Evolutionary conservation across 768 basidiomycete species (phyloP), one percentile per base, ranked within the genome.

Genomic region (Lentinula edodes): DNA sequence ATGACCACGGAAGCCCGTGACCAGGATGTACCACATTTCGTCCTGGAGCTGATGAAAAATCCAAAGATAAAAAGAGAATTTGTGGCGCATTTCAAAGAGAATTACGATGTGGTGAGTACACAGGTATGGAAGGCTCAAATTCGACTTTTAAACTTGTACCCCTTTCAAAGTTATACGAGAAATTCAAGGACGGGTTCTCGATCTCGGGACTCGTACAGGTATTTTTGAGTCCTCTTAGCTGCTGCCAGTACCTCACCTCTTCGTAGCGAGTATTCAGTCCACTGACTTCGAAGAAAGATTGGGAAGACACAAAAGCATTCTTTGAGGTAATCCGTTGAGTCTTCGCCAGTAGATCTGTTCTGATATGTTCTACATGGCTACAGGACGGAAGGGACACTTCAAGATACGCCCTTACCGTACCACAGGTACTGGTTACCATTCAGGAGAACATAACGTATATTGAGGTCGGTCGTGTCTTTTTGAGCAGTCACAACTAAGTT

Each of bases 361-460:
- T 42, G 23, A 23, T 28, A 13, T 28, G n/a, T n/a, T 32, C 13
- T 7, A 13, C 9, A 2, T 46, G 3, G 34, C 56, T 56, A 6
- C 52, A 88, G 85, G 78, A 78, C 69, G 53, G 38, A 38, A 88
- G 85, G 73, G 85, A 91, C 71, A 84, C 79, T 6, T 84, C 86
- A 57, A 89, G 87, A 72, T 91, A 84, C 74, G 75, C 79, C 66
- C 76, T 88, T 70, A 75, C 79, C 2, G 75, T 93, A 50, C 77
- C 81, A 1, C 91, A 94, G 70, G 79, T 82, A 6, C 66, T 91
- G 66, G 93, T 94, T 66, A 78, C 78, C 1, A 84, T 94, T 65
- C 77, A 79, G 6, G 80, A 88, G 1, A 81, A 81, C 46, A 75
- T 78, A 9, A 80, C 79, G 15, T 90, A 85, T 78, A 77, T 91